Evolutionary conservation across 805 yeast genomes (phyloP).

Genomic region (Cyberlindnera euphorbiiphila): DNA sequence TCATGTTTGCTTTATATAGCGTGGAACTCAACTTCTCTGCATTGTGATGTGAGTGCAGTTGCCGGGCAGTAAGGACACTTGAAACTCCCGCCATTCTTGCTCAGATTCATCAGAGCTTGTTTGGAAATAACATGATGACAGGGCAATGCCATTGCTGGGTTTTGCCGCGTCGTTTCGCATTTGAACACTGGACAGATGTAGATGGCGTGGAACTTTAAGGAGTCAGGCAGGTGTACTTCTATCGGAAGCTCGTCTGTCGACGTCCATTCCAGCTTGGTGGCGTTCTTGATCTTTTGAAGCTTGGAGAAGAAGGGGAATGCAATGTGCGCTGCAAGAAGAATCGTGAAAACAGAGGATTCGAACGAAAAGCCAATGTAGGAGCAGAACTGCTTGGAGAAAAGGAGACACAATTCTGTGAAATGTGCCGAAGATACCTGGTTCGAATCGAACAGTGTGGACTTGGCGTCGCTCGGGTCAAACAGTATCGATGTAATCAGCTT

Average conservation of each 20-base stretch:
- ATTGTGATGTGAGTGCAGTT: constrained; percentile 38
- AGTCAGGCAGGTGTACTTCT: constrained; percentile 51
- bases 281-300: constrained; percentile 39
- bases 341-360: constrained; percentile 49
- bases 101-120: constrained; percentile 47
- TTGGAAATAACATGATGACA: constrained; percentile 63
- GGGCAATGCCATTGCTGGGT: constrained; percentile 61
- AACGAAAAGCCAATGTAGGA: constrained; percentile 43
- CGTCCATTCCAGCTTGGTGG: constrained; percentile 48
- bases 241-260: constrained; percentile 58
- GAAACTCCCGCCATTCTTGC: constrained; percentile 42
- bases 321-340: constrained; percentile 48
- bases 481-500: constrained; percentile 39
- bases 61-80: constrained; percentile 74
- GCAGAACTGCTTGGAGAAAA: constrained; percentile 49
- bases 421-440: constrained; percentile 25
- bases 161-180: constrained; percentile 51
- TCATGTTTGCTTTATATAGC: constrained; percentile 10
- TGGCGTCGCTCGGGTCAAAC: constrained; percentile 19
- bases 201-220: constrained; percentile 55
- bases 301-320: constrained; percentile 53
- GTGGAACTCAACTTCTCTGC: constrained; percentile 41
- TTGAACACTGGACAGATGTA: constrained; percentile 71
- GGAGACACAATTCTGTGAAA: constrained; percentile 28
- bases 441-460: constrained; percentile 24